Conservation (phyloP, 2,329 filamentous ascomycete genomes). For the Pseudofabraea citricarpa region DNA sequence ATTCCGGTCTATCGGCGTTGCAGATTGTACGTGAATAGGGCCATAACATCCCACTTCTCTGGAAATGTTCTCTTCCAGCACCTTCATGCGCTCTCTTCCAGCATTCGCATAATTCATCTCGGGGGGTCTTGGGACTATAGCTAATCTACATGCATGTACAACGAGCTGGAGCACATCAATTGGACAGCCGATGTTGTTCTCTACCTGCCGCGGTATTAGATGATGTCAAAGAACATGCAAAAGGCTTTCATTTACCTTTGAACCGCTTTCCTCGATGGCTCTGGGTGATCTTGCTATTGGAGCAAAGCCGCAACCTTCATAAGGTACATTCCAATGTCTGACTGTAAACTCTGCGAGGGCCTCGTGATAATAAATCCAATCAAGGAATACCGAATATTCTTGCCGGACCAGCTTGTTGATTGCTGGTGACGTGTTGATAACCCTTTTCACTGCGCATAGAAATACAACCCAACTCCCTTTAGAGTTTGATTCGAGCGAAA, state of each 20-base stretch:
- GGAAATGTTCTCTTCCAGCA: not conserved
- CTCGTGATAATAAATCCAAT: conserved; percentile 4
- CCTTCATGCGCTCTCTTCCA: not conserved
- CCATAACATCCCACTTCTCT: not conserved
- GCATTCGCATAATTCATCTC: not conserved
- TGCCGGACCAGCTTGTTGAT: not conserved
- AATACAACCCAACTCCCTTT: not conserved
- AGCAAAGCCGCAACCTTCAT: conserved; percentile 1
- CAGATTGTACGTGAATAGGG: not conserved
- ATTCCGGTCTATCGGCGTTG: not conserved
- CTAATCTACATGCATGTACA: conserved; percentile 1
- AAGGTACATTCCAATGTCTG: not conserved
- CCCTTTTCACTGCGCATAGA: conserved; percentile 1
- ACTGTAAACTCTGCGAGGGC: conserved; percentile 2
- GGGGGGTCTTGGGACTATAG: not conserved
- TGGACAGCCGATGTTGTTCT: not conserved
- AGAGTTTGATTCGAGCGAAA: not conserved
- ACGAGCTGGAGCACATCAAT: conserved; percentile 2
- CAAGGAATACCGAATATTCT: not conserved
- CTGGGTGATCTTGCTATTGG: not conserved
- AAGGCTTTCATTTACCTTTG: not conserved
- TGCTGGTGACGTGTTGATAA: conserved; percentile 1
- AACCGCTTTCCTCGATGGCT: not conserved
- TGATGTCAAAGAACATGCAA: not conserved
- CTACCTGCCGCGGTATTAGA: not conserved